Evolutionary conservation across 768 basidiomycete genomes (phyloP).

Genomic region (Hygrocybe punicea): DNA sequence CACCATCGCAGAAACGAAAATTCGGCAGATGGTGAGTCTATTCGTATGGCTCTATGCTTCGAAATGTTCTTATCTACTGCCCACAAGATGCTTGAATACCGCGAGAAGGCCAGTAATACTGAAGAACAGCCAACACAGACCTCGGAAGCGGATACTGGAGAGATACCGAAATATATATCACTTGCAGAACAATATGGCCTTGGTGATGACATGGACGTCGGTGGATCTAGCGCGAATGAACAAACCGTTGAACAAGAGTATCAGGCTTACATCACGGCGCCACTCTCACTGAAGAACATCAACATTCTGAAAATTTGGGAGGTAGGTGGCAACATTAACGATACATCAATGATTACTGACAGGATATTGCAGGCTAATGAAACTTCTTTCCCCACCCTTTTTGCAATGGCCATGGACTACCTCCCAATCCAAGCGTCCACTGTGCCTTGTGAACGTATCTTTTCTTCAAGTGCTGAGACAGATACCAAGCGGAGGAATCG

Average conservation of each 20-base stretch:
- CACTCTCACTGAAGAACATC: constrained; percentile 1
- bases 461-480: not conserved
- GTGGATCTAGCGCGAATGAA: not conserved
- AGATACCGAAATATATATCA: not conserved
- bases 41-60: constrained; percentile 4
- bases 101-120: not conserved
- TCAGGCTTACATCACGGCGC: not conserved
- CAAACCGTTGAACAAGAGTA: not conserved
- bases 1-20: constrained; percentile 12
- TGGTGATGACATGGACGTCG: constrained; percentile 4
- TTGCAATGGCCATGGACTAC: constrained; percentile 13
- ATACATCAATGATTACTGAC: not conserved
- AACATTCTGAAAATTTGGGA: constrained; percentile 4
- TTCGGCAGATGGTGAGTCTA: constrained; percentile 5
- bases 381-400: constrained; percentile 8
- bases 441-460: constrained; percentile 12
- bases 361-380: not conserved
- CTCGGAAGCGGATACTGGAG: not conserved
- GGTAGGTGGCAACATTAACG: not conserved
- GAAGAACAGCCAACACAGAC: not conserved
- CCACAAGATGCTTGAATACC: constrained; percentile 13
- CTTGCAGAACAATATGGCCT: constrained; percentile 6
- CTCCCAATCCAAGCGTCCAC: constrained; percentile 9
- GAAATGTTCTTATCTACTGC: constrained; percentile 2
- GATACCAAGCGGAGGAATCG: constrained; percentile 9